A percentile compares a stretch with the other conserved stretches of the same genome.
These are phyloP conservation scores for Glycine latifolia DNA, from an alignment of 306 rosid species.

Conservation along the genomic window DNA sequence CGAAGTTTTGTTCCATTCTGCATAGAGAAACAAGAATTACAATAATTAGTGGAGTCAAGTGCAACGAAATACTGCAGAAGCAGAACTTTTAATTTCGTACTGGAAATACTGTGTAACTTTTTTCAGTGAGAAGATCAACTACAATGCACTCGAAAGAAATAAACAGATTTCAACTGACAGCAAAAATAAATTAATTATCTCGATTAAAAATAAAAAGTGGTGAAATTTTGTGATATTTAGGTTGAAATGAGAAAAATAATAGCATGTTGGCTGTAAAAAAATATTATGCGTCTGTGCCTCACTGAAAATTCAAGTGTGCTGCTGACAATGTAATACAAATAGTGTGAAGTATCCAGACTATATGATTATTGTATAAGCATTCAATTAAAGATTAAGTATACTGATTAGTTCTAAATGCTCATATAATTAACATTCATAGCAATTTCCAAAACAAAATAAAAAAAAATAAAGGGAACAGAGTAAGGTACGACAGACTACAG, in stretches of 20 bases:
- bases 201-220: not conserved
- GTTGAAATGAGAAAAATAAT: constrained; percentile 5
- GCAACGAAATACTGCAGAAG: constrained; percentile 12
- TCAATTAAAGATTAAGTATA: not conserved
- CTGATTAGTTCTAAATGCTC: constrained; percentile 13
- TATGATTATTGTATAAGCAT: constrained; percentile 7
- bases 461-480: not conserved
- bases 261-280: constrained; percentile 8
- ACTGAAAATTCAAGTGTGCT: constrained; percentile 20
- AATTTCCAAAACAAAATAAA: not conserved
- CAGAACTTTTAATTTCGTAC: constrained; percentile 5
- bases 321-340: not conserved
- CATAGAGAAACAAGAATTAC: constrained; percentile 25
- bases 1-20: constrained; percentile 84
- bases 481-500: constrained; percentile 53
- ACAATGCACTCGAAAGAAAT: constrained; percentile 7
- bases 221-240: not conserved
- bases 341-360: constrained; percentile 1
- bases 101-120: constrained; percentile 2
- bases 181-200: constrained; percentile 14
- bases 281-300: not conserved
- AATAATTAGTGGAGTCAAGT: constrained; percentile 19
- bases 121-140: constrained; percentile 20
- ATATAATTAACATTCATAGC: not conserved
- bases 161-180: not conserved